Evolutionary conservation across 225 moss, liverwort and hornwort genomes (phyloP).

Genomic region (Polytrichum formosum): DNA sequence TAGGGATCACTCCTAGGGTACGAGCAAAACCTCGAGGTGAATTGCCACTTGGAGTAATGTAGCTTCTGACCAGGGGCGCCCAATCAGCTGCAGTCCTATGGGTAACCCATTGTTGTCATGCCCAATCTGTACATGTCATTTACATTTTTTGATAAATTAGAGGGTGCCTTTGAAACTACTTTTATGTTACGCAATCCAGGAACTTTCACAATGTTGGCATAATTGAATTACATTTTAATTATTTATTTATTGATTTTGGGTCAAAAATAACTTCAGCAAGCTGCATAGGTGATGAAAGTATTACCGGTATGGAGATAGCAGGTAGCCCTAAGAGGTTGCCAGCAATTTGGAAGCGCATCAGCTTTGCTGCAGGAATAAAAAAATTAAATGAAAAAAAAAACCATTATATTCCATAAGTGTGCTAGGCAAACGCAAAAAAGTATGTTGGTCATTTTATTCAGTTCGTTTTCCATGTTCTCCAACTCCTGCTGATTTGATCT

Average conservation of each 20-base stretch:
- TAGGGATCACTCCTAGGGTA: neutral
- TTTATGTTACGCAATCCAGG: neutral
- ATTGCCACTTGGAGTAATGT: conserved; percentile 53
- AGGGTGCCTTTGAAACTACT: neutral
- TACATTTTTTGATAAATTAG: neutral
- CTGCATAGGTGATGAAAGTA: neutral
- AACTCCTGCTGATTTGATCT: too few relatives aligned
- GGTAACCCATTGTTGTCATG: conserved; percentile 64
- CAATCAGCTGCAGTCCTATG: conserved; percentile 73
- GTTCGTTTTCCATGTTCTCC: too few relatives aligned
- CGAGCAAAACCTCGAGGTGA: conserved; percentile 47
- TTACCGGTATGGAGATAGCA: conserved; percentile 64
- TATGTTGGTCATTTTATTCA: too few relatives aligned
- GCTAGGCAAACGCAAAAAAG: too few relatives aligned
- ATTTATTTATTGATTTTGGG: too few relatives aligned
- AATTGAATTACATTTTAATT: too few relatives aligned
- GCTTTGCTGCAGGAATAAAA: conserved; percentile 44
- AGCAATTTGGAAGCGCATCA: conserved; percentile 70
- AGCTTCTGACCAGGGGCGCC: conserved; percentile 79
- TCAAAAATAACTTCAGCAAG: too few relatives aligned
- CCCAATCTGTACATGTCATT: conserved; percentile 41
- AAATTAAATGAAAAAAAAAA: too few relatives aligned
- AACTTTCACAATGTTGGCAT: too few relatives aligned
- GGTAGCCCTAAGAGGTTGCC: conserved; percentile 78
- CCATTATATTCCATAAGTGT: too few relatives aligned